Percentiles rank a stretch among this genome's conserved stretches.
These are phyloP conservation scores for Lichina pygmaea DNA, from an alignment of 495 filamentous ascomycete genomes.

Conservation along the genomic window DNA sequence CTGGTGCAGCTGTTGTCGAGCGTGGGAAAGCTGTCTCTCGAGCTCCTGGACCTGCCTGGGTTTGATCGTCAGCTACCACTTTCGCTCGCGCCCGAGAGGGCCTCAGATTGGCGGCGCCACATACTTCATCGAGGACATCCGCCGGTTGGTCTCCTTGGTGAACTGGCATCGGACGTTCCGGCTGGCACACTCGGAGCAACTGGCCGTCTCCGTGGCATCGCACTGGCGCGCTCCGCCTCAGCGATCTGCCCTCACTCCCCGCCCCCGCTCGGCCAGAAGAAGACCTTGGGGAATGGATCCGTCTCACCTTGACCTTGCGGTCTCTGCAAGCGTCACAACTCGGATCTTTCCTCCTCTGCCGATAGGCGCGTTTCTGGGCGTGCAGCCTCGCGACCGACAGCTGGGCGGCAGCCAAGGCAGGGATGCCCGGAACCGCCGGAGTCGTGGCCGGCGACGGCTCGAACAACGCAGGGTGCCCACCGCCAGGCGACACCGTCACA, in stretches of 20 bases:
- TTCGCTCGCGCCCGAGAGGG: neutral
- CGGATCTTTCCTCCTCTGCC: constrained; percentile 83
- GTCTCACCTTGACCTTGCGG: constrained; percentile 68
- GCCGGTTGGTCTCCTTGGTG: constrained; percentile 93
- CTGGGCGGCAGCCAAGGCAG: constrained; percentile 18
- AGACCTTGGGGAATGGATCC: neutral
- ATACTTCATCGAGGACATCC: constrained; percentile 95
- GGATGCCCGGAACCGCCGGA: constrained; percentile 9
- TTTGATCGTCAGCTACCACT: constrained; percentile 5
- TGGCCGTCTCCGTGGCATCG: constrained; percentile 84
- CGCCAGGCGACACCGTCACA: neutral
- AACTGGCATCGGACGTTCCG: constrained; percentile 93
- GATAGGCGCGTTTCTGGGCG: constrained; percentile 78
- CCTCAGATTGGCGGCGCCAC: constrained; percentile 6
- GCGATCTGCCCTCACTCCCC: neutral
- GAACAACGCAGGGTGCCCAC: neutral
- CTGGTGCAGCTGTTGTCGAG: constrained; percentile 46
- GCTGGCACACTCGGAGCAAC: constrained; percentile 89
- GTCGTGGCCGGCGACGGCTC: neutral
- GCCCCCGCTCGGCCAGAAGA: too few species aligned
- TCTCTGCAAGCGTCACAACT: constrained; percentile 96
- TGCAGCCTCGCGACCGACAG: constrained; percentile 17
- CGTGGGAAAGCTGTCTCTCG: constrained; percentile 61
- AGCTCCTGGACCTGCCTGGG: constrained; percentile 76
- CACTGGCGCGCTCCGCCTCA: constrained; percentile 20